Evolutionary conservation across 2,329 filamentous ascomycete species (phyloP).

Genomic region (Gnomoniopsis smithogilvyi): DNA sequence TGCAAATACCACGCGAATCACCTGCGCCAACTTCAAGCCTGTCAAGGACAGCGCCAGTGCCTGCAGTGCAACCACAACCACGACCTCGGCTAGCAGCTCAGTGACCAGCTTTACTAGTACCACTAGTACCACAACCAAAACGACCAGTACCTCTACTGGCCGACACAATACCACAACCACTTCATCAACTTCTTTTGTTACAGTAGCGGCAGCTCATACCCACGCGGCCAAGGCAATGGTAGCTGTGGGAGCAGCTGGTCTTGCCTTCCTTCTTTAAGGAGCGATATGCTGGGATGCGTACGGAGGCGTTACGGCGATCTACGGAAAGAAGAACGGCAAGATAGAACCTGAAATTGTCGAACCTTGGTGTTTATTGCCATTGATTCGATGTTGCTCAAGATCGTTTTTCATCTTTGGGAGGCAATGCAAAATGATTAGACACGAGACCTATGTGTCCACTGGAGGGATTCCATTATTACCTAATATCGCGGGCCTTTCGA

Average conservation of each 20-base stretch:
- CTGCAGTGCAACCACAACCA: constrained; percentile 1
- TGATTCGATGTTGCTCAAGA: no score
- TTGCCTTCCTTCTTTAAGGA: constrained; percentile 10
- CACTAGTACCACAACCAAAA: neutral
- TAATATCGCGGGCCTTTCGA: no score
- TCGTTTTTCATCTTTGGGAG: no score
- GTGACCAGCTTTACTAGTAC: neutral
- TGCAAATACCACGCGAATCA: constrained; percentile 60
- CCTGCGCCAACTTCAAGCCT: constrained; percentile 59
- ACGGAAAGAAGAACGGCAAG: no score
- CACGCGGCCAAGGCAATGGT: constrained; percentile 6
- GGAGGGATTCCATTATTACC: no score
- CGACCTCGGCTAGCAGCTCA: constrained; percentile 9
- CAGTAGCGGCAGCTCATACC: constrained; percentile 2
- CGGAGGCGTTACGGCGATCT: no score
- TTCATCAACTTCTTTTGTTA: neutral
- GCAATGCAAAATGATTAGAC: no score
- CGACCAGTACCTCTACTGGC: neutral
- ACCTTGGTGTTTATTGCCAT: no score
- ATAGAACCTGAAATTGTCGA: no score
- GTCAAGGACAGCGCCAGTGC: constrained; percentile 21
- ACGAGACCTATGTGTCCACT: no score
- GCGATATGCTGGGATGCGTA: neutral
- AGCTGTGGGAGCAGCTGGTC: constrained; percentile 4
- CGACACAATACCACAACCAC: neutral